phyloP scores from a whole-genome alignment of 192 early-diverging fungal genomes.

The Pecoramyces ruminantium region DNA sequence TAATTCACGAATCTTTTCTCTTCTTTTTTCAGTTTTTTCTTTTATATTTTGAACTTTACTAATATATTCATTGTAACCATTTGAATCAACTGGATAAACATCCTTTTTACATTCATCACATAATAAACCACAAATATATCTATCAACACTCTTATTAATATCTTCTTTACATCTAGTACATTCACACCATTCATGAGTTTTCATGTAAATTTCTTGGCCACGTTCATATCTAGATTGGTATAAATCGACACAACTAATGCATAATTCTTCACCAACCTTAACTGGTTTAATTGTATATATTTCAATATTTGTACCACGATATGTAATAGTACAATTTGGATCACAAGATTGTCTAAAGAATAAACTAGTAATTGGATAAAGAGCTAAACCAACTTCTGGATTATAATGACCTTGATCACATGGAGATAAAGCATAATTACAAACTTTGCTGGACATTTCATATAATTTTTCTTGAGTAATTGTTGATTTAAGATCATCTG shows the following conservation, averaged over 20 bases:
- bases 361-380: conserved; percentile 54
- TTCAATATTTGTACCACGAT: conserved; percentile 30
- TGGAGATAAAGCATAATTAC: not conserved
- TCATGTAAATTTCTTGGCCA: conserved; percentile 40
- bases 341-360: conserved; percentile 50
- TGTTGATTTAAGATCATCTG: not conserved
- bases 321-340: conserved; percentile 53
- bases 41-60: not conserved
- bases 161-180: conserved; percentile 39
- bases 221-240: conserved; percentile 52
- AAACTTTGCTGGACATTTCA: not conserved
- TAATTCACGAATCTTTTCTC: not conserved
- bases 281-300: conserved; percentile 42
- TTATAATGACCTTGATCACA: conserved; percentile 6
- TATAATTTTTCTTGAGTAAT: not conserved
- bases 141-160: not conserved
- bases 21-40: not conserved
- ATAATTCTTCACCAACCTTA: conserved; percentile 33
- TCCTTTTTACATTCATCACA: not conserved
- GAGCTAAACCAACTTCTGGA: conserved; percentile 34
- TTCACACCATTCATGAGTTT: conserved; percentile 62
- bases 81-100: not conserved
- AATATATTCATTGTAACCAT: not conserved
- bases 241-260: conserved; percentile 51
- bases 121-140: not conserved